A percentile compares a stretch with the other conserved stretches of the same genome.
Evolutionary conservation across 345 rosid genomes (phyloP).

Genomic region (Eucalyptus microcorys): DNA sequence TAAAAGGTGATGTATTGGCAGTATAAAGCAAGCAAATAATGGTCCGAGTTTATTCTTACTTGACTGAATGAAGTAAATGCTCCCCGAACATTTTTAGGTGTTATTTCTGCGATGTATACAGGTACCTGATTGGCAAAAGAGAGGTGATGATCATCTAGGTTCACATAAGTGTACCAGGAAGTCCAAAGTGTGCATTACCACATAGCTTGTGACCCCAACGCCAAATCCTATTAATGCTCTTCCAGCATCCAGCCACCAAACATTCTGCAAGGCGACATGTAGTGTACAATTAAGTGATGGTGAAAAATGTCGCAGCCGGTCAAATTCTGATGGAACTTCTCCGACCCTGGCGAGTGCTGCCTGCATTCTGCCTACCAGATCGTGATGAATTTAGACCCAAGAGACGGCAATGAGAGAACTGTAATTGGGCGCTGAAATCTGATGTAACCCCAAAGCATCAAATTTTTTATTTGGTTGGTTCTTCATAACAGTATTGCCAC

Average conservation of each 20-base stretch:
- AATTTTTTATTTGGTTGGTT: not conserved
- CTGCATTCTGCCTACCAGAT: not conserved
- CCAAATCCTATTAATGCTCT: not conserved
- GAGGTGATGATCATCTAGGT: not conserved
- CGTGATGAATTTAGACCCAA: not conserved
- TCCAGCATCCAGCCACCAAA: not conserved
- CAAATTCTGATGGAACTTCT: not conserved
- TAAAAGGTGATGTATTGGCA: not conserved
- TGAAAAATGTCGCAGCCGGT: not conserved
- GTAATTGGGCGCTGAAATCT: not conserved
- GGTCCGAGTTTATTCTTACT: not conserved
- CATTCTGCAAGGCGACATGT: not conserved
- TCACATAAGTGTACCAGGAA: not conserved
- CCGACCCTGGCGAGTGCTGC: not conserved
- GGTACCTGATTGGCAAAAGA: not conserved
- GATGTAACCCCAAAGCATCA: not conserved
- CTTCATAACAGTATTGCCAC: not conserved
- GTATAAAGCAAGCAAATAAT: not conserved
- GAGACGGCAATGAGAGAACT: not conserved
- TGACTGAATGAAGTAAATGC: not conserved
- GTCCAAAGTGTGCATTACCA: not conserved
- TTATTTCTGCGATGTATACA: not conserved
- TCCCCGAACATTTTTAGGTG: constrained; percentile 14
- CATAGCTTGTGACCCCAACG: not conserved
- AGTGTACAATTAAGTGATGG: not conserved